These are phyloP conservation scores for Phylloporus sp. DNA, from an alignment of 768 basidiomycete genomes.

Conservation along the genomic window DNA sequence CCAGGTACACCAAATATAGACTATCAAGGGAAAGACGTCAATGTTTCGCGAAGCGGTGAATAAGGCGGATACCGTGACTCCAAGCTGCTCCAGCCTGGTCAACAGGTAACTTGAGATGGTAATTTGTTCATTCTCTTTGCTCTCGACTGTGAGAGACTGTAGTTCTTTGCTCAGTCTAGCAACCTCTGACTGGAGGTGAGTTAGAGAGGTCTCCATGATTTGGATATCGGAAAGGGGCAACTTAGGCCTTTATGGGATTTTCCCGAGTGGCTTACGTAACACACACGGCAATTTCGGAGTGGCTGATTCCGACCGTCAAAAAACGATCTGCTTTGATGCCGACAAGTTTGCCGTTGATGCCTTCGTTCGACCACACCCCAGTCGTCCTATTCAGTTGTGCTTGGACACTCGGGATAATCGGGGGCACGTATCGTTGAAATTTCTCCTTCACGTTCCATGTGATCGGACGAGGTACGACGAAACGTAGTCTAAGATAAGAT, in stretches of 20 bases:
- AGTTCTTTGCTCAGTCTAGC: constrained; percentile 44
- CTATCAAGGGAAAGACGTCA: constrained; percentile 32
- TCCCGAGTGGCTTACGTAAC: too few species aligned
- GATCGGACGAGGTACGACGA: too few species aligned
- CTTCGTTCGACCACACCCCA: too few species aligned
- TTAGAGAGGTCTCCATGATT: constrained; percentile 12
- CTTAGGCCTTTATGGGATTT: constrained; percentile 3
- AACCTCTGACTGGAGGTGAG: constrained; percentile 40
- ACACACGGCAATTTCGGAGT: too few species aligned
- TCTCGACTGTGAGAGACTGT: constrained; percentile 33
- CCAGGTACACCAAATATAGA: constrained; percentile 82
- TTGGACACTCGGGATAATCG: too few species aligned
- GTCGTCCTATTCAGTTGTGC: too few species aligned
- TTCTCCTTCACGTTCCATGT: too few species aligned
- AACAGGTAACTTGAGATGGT: constrained; percentile 58
- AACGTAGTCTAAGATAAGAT: too few species aligned
- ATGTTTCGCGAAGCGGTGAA: background rate
- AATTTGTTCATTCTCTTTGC: constrained; percentile 38
- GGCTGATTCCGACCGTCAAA: too few species aligned
- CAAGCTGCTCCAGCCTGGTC: constrained; percentile 56
- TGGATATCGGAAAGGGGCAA: background rate
- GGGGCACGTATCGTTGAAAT: too few species aligned
- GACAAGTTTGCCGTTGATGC: too few species aligned
- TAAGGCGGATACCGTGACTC: constrained; percentile 44
- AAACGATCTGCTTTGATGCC: too few species aligned